Evolutionary conservation across 139 green algal species (phyloP), one percentile per base, ranked within the genome.

Genomic region (Volvox africanus): DNA sequence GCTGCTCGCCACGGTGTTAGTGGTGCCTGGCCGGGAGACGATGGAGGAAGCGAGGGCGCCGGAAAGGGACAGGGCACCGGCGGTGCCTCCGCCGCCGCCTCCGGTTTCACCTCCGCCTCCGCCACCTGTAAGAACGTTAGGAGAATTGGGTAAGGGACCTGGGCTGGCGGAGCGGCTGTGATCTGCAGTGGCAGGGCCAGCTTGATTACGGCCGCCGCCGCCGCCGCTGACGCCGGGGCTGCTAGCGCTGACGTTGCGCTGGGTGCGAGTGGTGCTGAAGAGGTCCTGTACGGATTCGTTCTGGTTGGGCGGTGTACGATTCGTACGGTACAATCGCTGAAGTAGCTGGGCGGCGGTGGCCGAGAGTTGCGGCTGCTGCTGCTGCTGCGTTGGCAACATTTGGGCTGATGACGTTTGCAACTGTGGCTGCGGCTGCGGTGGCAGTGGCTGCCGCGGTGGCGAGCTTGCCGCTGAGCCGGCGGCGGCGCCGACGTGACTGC

Each of bases 291-390:
- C 1, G 14, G 81, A 6, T 73, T 71, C 80, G 9, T 55, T 28
- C 50, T 71, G 81, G 55, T 20, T 61, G 30, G 71, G 83, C n/a
- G 85, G 85, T 13, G 85, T 89, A 50, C 61, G 85, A 68, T 89
- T 82, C 37, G 85, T 82, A 20, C 85, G 85, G 69, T 89, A 67
- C 16, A 89, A 28, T 19, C 44, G 37, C 69, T 71, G 69, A n/a
- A 89, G 85, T 1, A 89, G 44, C 69, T 89, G 69, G 6, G 37
- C 68, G 2, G 71, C 19, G 32, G 69, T 71, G 28, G 85, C 16
- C 13, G 36, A 32, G 0, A 17, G 83, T 24, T 0, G 68, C 68
- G 36, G 83, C 24, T 32, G 62, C 33, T 35, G 82, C 82, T 77
- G 61, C n/a, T 55, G 81, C 61, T 14, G 20, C 13, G 50, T n/a